These are phyloP conservation scores for Irpex sp. DNA, from an alignment of 1,284 basidiomycete genomes.

Conservation along the genomic window DNA sequence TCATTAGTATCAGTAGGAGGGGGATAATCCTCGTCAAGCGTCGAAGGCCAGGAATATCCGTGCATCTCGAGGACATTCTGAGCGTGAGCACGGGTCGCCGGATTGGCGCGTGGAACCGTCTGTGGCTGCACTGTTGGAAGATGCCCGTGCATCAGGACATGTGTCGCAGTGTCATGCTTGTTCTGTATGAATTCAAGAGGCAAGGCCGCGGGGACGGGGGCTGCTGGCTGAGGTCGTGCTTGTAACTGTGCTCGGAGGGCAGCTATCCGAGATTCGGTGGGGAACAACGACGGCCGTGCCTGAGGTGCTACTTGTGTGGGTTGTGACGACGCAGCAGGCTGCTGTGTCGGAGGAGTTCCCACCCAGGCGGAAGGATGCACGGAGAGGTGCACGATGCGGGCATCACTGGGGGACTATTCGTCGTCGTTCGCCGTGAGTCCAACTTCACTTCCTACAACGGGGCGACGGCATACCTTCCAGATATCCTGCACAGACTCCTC, in stretches of 20 bases:
- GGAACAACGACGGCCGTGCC: not conserved
- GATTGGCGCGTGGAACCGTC: slow-evolving; percentile 14
- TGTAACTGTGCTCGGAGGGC: slow-evolving; percentile 9
- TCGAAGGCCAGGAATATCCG: slow-evolving; percentile 61
- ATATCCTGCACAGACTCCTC: slow-evolving; percentile 61
- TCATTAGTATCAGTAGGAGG: slow-evolving; percentile 28
- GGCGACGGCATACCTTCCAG: slow-evolving; percentile 54
- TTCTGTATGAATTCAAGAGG: slow-evolving; percentile 22
- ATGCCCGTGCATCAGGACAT: slow-evolving; percentile 24
- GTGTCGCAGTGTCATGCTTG: slow-evolving; percentile 31
- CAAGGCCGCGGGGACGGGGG: slow-evolving; percentile 9
- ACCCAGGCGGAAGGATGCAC: slow-evolving; percentile 76
- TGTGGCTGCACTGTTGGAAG: slow-evolving; percentile 11
- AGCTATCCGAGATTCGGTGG: slow-evolving; percentile 1
- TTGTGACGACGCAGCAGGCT: slow-evolving; percentile 2
- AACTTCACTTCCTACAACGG: not conserved
- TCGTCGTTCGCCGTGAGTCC: slow-evolving; percentile 7
- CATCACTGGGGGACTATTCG: slow-evolving; percentile 48
- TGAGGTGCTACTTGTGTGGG: not conserved
- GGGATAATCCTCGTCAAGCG: slow-evolving; percentile 58
- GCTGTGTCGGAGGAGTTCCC: slow-evolving; percentile 36
- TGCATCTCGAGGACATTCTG: slow-evolving; percentile 29
- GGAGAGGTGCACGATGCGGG: slow-evolving; percentile 65
- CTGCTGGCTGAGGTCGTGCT: slow-evolving; percentile 4
- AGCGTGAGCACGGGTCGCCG: slow-evolving; percentile 23